Conservation (phyloP, 768 basidiomycete genomes). For the Lenzites betulinus region DNA sequence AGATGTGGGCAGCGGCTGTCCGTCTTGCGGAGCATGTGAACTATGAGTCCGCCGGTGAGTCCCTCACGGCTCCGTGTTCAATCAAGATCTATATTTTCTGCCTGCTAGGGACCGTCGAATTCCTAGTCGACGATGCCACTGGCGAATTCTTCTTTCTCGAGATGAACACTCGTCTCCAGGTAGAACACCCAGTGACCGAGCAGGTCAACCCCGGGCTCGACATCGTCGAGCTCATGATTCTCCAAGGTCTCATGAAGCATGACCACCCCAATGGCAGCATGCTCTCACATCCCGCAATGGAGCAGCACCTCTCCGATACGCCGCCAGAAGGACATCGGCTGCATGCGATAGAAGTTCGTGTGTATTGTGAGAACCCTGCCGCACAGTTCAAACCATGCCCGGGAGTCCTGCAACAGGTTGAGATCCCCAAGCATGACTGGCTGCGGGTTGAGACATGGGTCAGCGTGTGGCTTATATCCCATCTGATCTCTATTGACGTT, state of each 20-base stretch:
- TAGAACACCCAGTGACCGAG: constrained; percentile 72
- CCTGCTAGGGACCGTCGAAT: constrained; percentile 60
- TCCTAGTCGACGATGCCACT: constrained; percentile 56
- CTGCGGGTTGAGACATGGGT: constrained; percentile 66
- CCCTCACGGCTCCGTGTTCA: neutral
- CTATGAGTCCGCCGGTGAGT: constrained; percentile 59
- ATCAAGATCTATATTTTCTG: neutral
- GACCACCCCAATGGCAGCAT: constrained; percentile 18
- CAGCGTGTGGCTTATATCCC: constrained; percentile 18
- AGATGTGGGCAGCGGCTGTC: constrained; percentile 57
- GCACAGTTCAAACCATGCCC: constrained; percentile 59
- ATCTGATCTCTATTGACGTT: neutral
- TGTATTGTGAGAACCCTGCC: constrained; percentile 66
- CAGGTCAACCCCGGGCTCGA: constrained; percentile 55
- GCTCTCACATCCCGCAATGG: constrained; percentile 32
- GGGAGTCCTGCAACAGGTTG: constrained; percentile 61
- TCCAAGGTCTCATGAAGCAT: constrained; percentile 50
- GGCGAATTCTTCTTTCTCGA: constrained; percentile 67
- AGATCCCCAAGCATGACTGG: constrained; percentile 47
- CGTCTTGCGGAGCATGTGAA: constrained; percentile 48
- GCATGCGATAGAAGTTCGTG: constrained; percentile 56
- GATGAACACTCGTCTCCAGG: constrained; percentile 70
- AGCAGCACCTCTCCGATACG: constrained; percentile 41
- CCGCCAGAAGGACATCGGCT: constrained; percentile 2
- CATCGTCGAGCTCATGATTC: constrained; percentile 65